These are phyloP conservation scores for Coniochaeta hoffmannii DNA, from an alignment of 2,329 filamentous ascomycete species.

Conservation along the genomic window DNA sequence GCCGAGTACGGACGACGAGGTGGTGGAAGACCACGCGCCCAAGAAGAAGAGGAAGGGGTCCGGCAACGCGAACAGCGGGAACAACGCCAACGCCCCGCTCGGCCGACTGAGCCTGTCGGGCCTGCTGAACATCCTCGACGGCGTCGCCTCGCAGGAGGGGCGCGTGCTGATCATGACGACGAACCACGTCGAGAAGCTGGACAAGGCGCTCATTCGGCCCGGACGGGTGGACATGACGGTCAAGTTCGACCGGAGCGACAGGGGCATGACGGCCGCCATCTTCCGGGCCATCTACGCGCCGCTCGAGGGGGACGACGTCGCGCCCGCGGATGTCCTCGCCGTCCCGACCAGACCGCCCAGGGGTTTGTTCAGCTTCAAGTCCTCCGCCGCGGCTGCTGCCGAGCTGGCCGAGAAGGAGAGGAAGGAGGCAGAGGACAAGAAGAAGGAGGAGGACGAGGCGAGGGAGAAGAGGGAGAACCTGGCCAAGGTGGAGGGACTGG, in stretches of 20 bases:
- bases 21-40: slow-evolving; percentile 9
- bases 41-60: slow-evolving; percentile 16
- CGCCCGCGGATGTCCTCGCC: slow-evolving; percentile 8
- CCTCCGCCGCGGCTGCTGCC: slow-evolving; percentile 2
- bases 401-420: slow-evolving; percentile 9
- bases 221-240: slow-evolving; percentile 55
- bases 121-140: slow-evolving; percentile 74
- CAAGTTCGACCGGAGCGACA: slow-evolving; percentile 47
- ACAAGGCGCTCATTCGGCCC: slow-evolving; percentile 55
- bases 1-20: slow-evolving; percentile 8
- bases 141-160: slow-evolving; percentile 57
- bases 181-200: slow-evolving; percentile 55
- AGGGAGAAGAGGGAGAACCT: slow-evolving; percentile 26
- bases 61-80: slow-evolving; percentile 22
- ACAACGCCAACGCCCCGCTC: slow-evolving; percentile 14
- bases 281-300: slow-evolving; percentile 52
- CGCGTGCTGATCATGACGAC: slow-evolving; percentile 60
- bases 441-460: slow-evolving; percentile 19
- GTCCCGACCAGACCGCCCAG: slow-evolving; percentile 8
- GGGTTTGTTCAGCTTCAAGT: neutral
- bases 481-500: slow-evolving; percentile 35
- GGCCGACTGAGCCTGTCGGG: slow-evolving; percentile 62
- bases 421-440: slow-evolving; percentile 14
- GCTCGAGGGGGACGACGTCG: slow-evolving; percentile 37
- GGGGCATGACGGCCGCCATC: slow-evolving; percentile 42